Percentiles rank a stretch among this genome's conserved stretches.
phyloP scores from a whole-genome alignment of 1,284 basidiomycete genomes.

The Sphagnurus paluster region DNA sequence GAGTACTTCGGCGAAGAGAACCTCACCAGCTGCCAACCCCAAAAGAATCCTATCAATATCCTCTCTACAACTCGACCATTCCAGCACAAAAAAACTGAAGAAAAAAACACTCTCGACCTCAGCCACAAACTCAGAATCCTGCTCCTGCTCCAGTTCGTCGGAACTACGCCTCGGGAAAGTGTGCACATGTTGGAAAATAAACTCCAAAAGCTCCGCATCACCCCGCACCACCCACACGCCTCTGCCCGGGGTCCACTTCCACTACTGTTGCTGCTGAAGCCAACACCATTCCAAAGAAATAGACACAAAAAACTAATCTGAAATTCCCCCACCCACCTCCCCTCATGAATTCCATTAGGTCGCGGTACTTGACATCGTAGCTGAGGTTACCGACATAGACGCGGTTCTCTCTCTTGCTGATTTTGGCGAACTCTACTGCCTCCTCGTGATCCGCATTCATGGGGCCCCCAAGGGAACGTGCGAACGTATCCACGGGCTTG shows the following conservation, averaged over 20 bases:
- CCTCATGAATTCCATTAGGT: slow-evolving; percentile 98
- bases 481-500: slow-evolving; percentile 61
- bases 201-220: slow-evolving; percentile 27
- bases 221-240: slow-evolving; percentile 14
- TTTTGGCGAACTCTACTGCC: slow-evolving; percentile 87
- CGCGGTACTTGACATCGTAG: slow-evolving; percentile 96
- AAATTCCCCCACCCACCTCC: slow-evolving; percentile 93
- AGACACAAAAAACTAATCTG: slow-evolving; percentile 50
- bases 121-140: slow-evolving; percentile 31
- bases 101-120: slow-evolving; percentile 39
- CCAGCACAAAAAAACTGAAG: slow-evolving; percentile 61
- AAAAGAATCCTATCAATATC: slow-evolving; percentile 84
- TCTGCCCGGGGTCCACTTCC: too few relatives aligned
- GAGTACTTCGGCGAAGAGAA: slow-evolving; percentile 98
- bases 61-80: slow-evolving; percentile 67
- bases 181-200: slow-evolving; percentile 25
- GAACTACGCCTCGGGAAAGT: slow-evolving; percentile 29
- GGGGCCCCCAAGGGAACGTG: slow-evolving; percentile 83
- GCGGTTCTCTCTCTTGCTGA: slow-evolving; percentile 95
- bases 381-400: slow-evolving; percentile 98
- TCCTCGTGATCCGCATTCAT: slow-evolving; percentile 91
- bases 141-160: slow-evolving; percentile 35
- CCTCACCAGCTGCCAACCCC: slow-evolving; percentile 91
- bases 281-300: slow-evolving; percentile 14
- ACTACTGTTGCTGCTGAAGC: slow-evolving; percentile 16